Conservation (phyloP, 805 yeast genomes). For the Candida montana region DNA sequence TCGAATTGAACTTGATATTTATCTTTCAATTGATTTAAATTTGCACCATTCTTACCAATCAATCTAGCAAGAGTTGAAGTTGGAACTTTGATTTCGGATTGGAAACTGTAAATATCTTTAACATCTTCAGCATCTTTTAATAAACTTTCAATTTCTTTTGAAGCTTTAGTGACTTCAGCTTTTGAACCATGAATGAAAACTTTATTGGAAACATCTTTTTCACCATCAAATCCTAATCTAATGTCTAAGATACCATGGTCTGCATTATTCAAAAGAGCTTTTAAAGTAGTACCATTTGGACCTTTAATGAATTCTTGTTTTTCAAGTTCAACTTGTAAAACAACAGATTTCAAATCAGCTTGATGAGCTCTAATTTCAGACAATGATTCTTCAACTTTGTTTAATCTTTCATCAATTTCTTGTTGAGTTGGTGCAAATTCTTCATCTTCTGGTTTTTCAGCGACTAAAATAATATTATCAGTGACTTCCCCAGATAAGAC, state of each 20-base stretch:
- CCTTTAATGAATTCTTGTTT: slow-evolving; percentile 60
- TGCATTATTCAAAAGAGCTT: slow-evolving; percentile 29
- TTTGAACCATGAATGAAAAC: slow-evolving; percentile 68
- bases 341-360: slow-evolving; percentile 43
- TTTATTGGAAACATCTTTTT: slow-evolving; percentile 41
- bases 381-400: slow-evolving; percentile 49
- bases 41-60: slow-evolving; percentile 86
- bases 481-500: slow-evolving; percentile 38
- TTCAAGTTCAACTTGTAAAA: slow-evolving; percentile 44
- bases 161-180: slow-evolving; percentile 51
- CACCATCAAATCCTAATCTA: slow-evolving; percentile 37
- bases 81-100: slow-evolving; percentile 54
- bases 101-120: slow-evolving; percentile 39
- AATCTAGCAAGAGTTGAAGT: slow-evolving; percentile 64
- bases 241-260: slow-evolving; percentile 35
- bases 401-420: slow-evolving; percentile 52
- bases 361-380: slow-evolving; percentile 56
- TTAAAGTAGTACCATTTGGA: slow-evolving; percentile 55
- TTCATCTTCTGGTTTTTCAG: slow-evolving; percentile 39
- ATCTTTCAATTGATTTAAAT: slow-evolving; percentile 60
- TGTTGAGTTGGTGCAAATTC: slow-evolving; percentile 70
- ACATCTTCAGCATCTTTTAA: slow-evolving; percentile 51
- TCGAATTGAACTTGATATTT: slow-evolving; percentile 75
- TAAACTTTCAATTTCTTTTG: slow-evolving; percentile 45
- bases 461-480: slow-evolving; percentile 49